A percentile compares a stretch with the other conserved stretches of the same genome.
Conservation (phyloP, 176 grass and related monocot species). For the Saccharum officinarum region DNA sequence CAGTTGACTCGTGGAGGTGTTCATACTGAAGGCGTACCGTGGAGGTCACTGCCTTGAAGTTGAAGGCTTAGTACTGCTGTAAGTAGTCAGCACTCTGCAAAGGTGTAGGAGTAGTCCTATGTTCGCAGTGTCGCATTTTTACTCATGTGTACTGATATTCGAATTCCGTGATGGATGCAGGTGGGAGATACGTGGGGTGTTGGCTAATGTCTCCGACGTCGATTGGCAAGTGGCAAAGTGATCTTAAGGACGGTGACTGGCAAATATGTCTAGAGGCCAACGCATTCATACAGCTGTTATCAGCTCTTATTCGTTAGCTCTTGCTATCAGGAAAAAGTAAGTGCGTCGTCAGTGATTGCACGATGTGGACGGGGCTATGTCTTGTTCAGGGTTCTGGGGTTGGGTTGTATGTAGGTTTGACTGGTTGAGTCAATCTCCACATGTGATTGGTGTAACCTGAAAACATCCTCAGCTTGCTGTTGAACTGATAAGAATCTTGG, state of each 20-base stretch:
- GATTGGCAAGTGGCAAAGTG: not conserved
- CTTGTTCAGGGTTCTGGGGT: not conserved
- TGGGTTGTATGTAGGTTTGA: constrained; percentile 28
- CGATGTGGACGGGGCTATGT: not conserved
- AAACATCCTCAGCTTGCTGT: not conserved
- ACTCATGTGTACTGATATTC: not conserved
- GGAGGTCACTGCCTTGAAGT: not conserved
- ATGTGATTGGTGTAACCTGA: not conserved
- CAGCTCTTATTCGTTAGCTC: not conserved
- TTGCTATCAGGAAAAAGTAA: not conserved
- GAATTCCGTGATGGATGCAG: constrained; percentile 26
- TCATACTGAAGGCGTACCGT: not conserved
- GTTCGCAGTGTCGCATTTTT: too few relatives aligned
- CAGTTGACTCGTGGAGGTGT: constrained; percentile 12
- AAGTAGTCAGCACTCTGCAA: not conserved
- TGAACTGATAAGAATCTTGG: not conserved
- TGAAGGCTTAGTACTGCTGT: not conserved
- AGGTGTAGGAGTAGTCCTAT: not conserved
- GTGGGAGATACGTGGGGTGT: not conserved
- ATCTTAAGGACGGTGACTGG: not conserved
- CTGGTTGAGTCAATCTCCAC: not conserved
- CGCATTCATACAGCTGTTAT: not conserved
- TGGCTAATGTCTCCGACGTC: not conserved
- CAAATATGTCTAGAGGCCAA: not conserved
- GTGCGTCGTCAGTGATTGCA: not conserved